These are phyloP conservation scores for Quaeritorhiza haematococci DNA, from an alignment of 371 early-diverging fungal species.

Conservation along the genomic window DNA sequence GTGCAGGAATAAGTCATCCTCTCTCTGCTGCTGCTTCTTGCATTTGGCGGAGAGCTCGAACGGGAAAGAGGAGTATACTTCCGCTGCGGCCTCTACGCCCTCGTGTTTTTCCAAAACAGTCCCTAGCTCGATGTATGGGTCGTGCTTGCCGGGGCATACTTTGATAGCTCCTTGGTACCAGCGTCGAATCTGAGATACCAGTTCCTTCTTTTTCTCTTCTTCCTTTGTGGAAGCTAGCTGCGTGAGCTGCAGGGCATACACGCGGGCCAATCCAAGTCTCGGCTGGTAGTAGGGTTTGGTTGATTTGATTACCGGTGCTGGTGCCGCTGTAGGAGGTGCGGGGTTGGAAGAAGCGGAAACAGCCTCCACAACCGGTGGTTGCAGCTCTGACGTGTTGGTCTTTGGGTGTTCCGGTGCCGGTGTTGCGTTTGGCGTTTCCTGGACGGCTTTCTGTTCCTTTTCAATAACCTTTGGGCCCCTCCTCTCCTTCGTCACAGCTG, in stretches of 20 bases:
- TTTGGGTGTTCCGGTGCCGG: too few species aligned
- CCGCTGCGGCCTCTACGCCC: slow-evolving; percentile 12
- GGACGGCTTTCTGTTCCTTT: too few species aligned
- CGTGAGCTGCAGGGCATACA: too few species aligned
- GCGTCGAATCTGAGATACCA: not conserved
- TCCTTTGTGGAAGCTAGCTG: too few species aligned
- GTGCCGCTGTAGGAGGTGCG: slow-evolving; percentile 1
- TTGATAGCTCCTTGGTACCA: slow-evolving; percentile 18
- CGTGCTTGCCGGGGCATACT: slow-evolving; percentile 16
- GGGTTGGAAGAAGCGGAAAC: slow-evolving; percentile 10
- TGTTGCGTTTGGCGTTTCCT: too few species aligned
- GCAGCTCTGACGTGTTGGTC: too few species aligned
- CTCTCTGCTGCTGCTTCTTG: slow-evolving; percentile 10
- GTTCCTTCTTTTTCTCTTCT: too few species aligned
- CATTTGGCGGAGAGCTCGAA: slow-evolving; percentile 11
- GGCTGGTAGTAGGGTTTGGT: not conserved
- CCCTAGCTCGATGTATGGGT: slow-evolving; percentile 37
- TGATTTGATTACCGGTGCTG: not conserved
- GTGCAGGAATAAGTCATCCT: slow-evolving; percentile 35
- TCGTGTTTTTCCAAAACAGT: slow-evolving; percentile 19
- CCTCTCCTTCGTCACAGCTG: too few species aligned
- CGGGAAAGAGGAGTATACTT: slow-evolving; percentile 25
- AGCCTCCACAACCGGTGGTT: too few species aligned
- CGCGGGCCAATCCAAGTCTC: too few species aligned
- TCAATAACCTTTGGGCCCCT: too few species aligned